Percentiles rank a stretch among this genome's conserved stretches.
phyloP scores from a whole-genome alignment of 2,329 filamentous ascomycete genomes.

The Neonectria magnoliae region DNA sequence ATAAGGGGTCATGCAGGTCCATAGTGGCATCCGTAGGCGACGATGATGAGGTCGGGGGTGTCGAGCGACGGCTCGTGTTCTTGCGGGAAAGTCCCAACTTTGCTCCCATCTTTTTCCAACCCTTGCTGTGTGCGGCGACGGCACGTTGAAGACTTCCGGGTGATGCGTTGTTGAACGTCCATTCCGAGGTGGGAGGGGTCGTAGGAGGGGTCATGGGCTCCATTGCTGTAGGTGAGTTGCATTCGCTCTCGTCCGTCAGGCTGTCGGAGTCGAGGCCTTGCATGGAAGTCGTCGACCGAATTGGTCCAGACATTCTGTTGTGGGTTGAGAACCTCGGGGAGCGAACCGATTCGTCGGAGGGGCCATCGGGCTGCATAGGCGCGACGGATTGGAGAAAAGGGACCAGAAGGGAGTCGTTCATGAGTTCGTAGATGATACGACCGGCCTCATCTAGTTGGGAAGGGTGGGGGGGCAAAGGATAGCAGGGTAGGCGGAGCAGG shows the following conservation, averaged over 20 bases:
- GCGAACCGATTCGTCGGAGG: conserved; percentile 50
- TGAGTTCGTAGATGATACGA: conserved; percentile 90
- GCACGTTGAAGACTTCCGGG: conserved; percentile 65
- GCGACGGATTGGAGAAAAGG: conserved; percentile 83
- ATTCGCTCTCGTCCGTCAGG: conserved; percentile 72
- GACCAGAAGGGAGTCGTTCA: conserved; percentile 95
- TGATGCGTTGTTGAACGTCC: conserved; percentile 58
- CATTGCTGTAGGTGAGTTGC: conserved; percentile 63
- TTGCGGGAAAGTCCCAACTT: conserved; percentile 69
- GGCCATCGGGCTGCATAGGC: conserved; percentile 48
- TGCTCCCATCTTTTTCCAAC: conserved; percentile 73
- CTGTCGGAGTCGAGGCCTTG: conserved; percentile 61
- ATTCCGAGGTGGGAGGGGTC: conserved; percentile 73
- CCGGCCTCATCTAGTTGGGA: conserved; percentile 83
- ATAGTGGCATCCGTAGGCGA: conserved; percentile 48
- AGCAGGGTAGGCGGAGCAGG: conserved; percentile 66
- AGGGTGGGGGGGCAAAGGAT: conserved; percentile 76
- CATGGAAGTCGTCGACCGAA: conserved; percentile 52
- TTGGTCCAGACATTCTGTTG: conserved; percentile 49
- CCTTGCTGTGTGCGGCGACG: conserved; percentile 63
- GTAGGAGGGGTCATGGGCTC: conserved; percentile 80
- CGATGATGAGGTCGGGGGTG: conserved; percentile 57
- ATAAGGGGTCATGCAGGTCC: conserved; percentile 58
- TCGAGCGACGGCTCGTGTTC: conserved; percentile 55
- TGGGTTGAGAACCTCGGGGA: conserved; percentile 56